These are phyloP conservation scores for Apiotrichum sp. DNA, from an alignment of 1,284 basidiomycete genomes.

Conservation along the genomic window DNA sequence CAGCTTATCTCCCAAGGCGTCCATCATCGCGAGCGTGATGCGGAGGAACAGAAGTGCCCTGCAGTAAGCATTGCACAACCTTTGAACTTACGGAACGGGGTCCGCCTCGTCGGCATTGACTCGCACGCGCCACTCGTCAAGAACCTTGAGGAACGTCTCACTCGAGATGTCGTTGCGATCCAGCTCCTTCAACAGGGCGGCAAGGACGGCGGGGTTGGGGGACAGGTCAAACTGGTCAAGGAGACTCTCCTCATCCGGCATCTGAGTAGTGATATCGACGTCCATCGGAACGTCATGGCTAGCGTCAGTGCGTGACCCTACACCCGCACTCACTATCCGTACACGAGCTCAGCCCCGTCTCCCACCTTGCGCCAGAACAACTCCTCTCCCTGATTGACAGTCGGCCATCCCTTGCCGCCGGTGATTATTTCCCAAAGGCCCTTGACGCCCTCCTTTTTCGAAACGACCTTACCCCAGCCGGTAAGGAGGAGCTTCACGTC, in stretches of 20 bases:
- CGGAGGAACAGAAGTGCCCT: conserved; percentile 63
- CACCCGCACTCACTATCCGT: conserved; percentile 3
- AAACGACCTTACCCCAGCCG: conserved; percentile 67
- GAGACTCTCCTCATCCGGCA: conserved; percentile 50
- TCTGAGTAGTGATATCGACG: conserved; percentile 47
- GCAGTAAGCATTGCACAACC: background rate
- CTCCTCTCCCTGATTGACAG: conserved; percentile 11
- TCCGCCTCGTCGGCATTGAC: conserved; percentile 43
- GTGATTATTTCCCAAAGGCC: conserved; percentile 59
- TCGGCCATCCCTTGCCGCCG: conserved; percentile 49
- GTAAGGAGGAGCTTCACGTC: conserved; percentile 56
- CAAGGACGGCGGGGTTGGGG: conserved; percentile 65
- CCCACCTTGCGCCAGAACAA: conserved; percentile 27
- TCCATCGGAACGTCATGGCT: conserved; percentile 1
- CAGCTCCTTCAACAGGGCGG: conserved; percentile 58
- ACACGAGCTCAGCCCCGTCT: conserved; percentile 9
- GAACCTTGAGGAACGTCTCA: conserved; percentile 62
- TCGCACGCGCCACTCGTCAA: conserved; percentile 61
- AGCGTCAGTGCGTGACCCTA: background rate
- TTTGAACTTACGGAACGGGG: conserved; percentile 22
- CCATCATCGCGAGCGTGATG: conserved; percentile 70
- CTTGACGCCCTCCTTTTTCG: conserved; percentile 53
- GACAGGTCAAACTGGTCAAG: conserved; percentile 61
- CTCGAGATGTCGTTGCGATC: conserved; percentile 64
- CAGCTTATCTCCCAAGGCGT: conserved; percentile 60